Percentiles rank a stretch among this genome's conserved stretches.
phyloP scores from a whole-genome alignment of 768 basidiomycete species.

The Pleurotus pulmonarius region DNA sequence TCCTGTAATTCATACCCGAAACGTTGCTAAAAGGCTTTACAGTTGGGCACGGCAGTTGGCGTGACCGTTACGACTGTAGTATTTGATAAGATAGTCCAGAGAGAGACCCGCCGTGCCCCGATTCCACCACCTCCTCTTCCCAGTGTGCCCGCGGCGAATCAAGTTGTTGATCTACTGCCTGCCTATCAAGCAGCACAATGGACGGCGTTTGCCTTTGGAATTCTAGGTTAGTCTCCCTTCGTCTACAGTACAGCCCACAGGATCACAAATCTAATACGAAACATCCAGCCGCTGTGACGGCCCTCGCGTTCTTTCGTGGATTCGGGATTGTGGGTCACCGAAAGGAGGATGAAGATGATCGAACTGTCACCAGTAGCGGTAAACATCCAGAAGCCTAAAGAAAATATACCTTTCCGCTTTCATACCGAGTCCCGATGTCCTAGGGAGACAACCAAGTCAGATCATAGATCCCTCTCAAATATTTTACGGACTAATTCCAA shows the following conservation, averaged over 20 bases:
- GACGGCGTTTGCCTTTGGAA: conserved; percentile 10
- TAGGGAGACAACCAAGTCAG: too few species aligned
- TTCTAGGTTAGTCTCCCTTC: conserved; percentile 29
- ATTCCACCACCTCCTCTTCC: neutral
- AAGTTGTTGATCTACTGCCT: conserved; percentile 20
- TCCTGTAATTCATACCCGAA: too few species aligned
- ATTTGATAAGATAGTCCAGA: neutral
- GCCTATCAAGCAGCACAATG: conserved; percentile 1
- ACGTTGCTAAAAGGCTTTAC: neutral
- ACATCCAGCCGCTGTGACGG: neutral
- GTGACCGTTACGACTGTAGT: neutral
- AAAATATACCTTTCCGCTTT: too few species aligned
- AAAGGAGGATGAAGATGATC: neutral
- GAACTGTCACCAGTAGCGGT: neutral
- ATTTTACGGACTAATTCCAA: too few species aligned
- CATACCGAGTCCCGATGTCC: too few species aligned
- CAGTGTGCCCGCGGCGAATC: conserved; percentile 12
- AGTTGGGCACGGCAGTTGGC: neutral
- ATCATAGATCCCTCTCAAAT: too few species aligned
- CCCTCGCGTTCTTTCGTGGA: neutral
- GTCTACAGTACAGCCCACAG: neutral
- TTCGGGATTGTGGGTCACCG: neutral
- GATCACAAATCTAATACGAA: neutral
- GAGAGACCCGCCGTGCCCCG: neutral
- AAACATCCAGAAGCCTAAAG: too few species aligned